A percentile compares a stretch with the other conserved stretches of the same genome.
phyloP scores from a whole-genome alignment of 2,329 filamentous ascomycete species.

The Dryadomyces sulphureus region DNA sequence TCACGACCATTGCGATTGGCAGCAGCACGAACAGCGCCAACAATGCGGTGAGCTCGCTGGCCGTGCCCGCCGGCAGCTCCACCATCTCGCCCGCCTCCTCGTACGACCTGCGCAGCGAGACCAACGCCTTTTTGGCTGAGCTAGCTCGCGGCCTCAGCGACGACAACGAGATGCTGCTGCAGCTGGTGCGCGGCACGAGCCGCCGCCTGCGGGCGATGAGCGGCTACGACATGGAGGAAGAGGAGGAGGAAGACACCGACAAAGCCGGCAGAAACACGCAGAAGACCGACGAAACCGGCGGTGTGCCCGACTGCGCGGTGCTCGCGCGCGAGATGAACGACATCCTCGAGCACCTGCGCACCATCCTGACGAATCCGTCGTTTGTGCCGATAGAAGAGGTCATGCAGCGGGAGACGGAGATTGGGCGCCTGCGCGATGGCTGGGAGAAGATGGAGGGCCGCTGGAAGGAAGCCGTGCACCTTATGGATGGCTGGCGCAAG shows the following conservation, averaged over 20 bases:
- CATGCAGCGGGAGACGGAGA: conserved; percentile 82
- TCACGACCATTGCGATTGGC: conserved; percentile 42
- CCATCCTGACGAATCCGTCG: conserved; percentile 81
- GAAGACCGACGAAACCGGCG: conserved; percentile 11
- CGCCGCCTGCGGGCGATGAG: conserved; percentile 56
- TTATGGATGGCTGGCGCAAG: conserved; percentile 87
- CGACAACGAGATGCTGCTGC: conserved; percentile 75
- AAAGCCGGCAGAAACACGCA: conserved; percentile 12
- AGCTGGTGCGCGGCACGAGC: conserved; percentile 56
- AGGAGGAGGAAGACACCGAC: conserved; percentile 10
- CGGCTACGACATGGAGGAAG: conserved; percentile 23
- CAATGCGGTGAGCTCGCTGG: not conserved
- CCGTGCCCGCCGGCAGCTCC: not conserved
- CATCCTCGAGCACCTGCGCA: conserved; percentile 67
- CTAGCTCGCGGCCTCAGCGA: conserved; percentile 73
- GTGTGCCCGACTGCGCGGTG: conserved; percentile 31
- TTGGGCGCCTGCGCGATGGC: conserved; percentile 63
- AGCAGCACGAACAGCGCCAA: conserved; percentile 15
- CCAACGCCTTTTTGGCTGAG: conserved; percentile 78
- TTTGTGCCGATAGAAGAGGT: conserved; percentile 95
- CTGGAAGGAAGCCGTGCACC: conserved; percentile 76
- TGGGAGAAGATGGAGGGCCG: conserved; percentile 89
- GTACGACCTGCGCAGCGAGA: conserved; percentile 69
- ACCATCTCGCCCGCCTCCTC: conserved; percentile 18
- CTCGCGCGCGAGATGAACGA: conserved; percentile 60